Percentiles rank a stretch among this genome's conserved stretches.
Evolutionary conservation across 2,329 filamentous ascomycete genomes (phyloP).

Genomic region (Neurospora sp.): DNA sequence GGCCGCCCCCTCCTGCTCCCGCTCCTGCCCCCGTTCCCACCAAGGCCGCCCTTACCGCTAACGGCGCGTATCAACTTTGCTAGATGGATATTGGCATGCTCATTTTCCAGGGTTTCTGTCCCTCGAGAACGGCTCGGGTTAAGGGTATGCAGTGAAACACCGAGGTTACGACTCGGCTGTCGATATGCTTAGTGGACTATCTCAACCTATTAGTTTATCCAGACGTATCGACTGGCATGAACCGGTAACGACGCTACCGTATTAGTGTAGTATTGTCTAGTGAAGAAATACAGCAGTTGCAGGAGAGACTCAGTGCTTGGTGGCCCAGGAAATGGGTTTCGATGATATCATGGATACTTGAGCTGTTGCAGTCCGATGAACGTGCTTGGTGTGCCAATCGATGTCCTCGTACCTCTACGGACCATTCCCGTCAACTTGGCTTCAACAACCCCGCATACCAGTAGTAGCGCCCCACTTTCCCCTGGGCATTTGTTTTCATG

Average conservation of each 20-base stretch:
- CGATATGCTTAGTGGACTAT: not conserved
- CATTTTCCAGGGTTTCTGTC: not conserved
- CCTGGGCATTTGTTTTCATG: not conserved
- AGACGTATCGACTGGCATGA: not conserved
- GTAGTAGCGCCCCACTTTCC: not conserved
- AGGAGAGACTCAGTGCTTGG: not conserved
- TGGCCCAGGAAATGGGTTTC: not conserved
- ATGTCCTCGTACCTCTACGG: not conserved
- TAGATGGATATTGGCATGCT: not conserved
- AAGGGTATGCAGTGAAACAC: not conserved
- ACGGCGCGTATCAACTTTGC: slow-evolving; percentile 22
- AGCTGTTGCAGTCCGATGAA: not conserved
- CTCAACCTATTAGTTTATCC: not conserved
- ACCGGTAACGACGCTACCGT: not conserved
- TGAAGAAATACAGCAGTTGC: not conserved
- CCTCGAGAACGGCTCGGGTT: not conserved
- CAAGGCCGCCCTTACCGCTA: slow-evolving; percentile 24
- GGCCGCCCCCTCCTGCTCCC: slow-evolving; percentile 28
- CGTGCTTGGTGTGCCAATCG: not conserved
- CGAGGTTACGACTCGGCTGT: not conserved
- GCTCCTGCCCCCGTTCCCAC: slow-evolving; percentile 7
- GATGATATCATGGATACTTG: not conserved
- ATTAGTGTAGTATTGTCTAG: not conserved
- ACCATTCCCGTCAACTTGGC: not conserved
- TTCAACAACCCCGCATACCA: not conserved